Percentiles rank a stretch among this genome's conserved stretches.
Evolutionary conservation across 225 moss, liverwort and hornwort species (phyloP).

Genomic region (Pleurozium schreberi): DNA sequence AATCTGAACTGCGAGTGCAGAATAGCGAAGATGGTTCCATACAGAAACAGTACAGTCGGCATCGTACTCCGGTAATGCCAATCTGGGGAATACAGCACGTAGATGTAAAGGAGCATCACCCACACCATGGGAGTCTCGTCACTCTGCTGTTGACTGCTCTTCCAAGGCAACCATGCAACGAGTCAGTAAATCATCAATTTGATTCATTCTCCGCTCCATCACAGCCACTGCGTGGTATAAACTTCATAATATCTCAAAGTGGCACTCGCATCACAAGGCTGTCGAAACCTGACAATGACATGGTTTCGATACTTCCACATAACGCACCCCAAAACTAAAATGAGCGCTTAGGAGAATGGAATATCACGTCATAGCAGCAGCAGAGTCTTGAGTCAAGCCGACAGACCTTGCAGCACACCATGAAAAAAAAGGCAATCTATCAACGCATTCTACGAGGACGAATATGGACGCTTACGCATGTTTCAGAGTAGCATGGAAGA

Average conservation of each 20-base stretch:
- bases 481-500: conserved; percentile 72
- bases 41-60: conserved; percentile 76
- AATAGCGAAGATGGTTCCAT: conserved; percentile 75
- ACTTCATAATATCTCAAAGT: not conserved
- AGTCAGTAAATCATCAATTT: not conserved
- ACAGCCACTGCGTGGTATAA: not conserved
- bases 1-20: conserved; percentile 73
- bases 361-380: not conserved
- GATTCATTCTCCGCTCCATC: not conserved
- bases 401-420: not conserved
- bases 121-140: conserved; percentile 96
- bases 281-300: not conserved
- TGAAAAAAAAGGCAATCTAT: not conserved
- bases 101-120: conserved; percentile 89
- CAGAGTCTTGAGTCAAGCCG: not conserved
- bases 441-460: not conserved
- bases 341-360: not conserved
- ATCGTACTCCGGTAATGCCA: conserved; percentile 90
- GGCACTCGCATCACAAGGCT: not conserved
- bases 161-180: not conserved
- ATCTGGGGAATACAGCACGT: conserved; percentile 88
- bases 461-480: conserved; percentile 49
- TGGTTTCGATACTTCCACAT: not conserved
- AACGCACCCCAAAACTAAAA: not conserved
- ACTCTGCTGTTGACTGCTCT: conserved; percentile 73